Conservation (phyloP, 2,329 filamentous ascomycete species). For the Thermoascus crustaceus region DNA sequence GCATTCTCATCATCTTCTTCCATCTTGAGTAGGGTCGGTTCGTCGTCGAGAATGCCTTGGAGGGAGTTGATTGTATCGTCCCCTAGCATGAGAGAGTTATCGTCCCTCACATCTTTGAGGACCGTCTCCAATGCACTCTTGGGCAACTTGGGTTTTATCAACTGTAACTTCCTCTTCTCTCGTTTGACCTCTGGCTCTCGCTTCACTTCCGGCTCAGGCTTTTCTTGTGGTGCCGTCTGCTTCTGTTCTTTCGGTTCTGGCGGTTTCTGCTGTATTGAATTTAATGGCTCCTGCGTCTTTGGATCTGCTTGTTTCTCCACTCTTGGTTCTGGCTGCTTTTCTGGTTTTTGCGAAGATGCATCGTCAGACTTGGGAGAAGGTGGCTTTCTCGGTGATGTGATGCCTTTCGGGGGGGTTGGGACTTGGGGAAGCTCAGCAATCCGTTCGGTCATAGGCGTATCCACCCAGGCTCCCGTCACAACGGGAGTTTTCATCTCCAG, state of each 20-base stretch:
- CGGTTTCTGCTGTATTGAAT: conserved; percentile 6
- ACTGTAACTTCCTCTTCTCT: conserved; percentile 14
- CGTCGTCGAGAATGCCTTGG: conserved; percentile 31
- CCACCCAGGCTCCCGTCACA: conserved; percentile 40
- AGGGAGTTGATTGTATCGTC: conserved; percentile 41
- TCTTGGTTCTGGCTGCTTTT: conserved; percentile 7
- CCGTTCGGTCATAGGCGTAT: conserved; percentile 38
- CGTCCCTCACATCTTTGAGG: conserved; percentile 33
- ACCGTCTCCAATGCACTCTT: conserved; percentile 36
- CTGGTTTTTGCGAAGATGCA: conserved; percentile 1
- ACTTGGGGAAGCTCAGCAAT: conserved; percentile 13
- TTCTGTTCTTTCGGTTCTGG: conserved; percentile 5
- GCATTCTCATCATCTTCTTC: conserved; percentile 25
- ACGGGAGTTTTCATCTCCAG: conserved; percentile 37
- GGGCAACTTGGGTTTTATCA: conserved; percentile 32
- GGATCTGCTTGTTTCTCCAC: conserved; percentile 3
- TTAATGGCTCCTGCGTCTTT: too few species aligned
- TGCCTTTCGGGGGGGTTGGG: conserved; percentile 9
- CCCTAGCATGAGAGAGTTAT: conserved; percentile 30
- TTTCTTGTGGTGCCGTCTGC: too few species aligned
- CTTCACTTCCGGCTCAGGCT: conserved; percentile 2
- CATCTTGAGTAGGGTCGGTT: conserved; percentile 17
- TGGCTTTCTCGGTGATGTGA: conserved; percentile 12
- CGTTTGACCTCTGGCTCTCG: conserved; percentile 6
- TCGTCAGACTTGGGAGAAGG: conserved; percentile 4